Base-by-base conservation (phyloP, 768 basidiomycete genomes). In the Hericium erinaceus region DNA sequence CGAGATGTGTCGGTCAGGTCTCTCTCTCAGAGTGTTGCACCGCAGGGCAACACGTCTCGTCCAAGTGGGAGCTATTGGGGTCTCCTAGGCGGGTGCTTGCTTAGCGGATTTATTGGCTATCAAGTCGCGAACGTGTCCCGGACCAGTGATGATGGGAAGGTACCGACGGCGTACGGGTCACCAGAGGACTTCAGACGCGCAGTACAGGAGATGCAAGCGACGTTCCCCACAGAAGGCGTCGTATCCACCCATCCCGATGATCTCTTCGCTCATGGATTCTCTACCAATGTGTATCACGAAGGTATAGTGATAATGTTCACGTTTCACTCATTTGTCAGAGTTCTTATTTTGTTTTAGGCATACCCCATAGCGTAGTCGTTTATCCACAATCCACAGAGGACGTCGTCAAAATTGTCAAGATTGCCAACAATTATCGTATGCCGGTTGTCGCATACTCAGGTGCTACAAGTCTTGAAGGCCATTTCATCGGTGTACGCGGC, bases 381-480 rank as follows among this genome's bases (percentile, higher is more conserved):
- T 85, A 81, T 64, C 85, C 86, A 0, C 63, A 69, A 16, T 79
- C 75, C 24, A 94, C 92, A 0, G 87, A 89, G 60, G 92, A 95
- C 62, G 90, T 95, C 1, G 84, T 86, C 41, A 77, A 80, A 62
- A 78, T 92, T 51, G 86, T 95, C 51, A 81, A 85, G 58, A 77
- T 88, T 49, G 87, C 92, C 2, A 78, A 76, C 41, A 84, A 84
- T 68, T 86, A 84, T 70, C 75, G 75, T 26, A 85, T 94, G 73
- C 93, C 93, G 0, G 70, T 95, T 20, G 81, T 80, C 1, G 80
- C 91, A 2, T 93, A 86, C 68, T 83, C 85, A 0, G 92, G 89
- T 10, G 92, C 85, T 1, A 95, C 92, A 0, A 84, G 80, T 64
- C 68, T 95, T 22, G 92, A 94, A 66, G 91, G 91, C 0, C 86